Base-by-base conservation (phyloP, 371 early-diverging fungal genomes). In the Rhizomucor miehei region DNA sequence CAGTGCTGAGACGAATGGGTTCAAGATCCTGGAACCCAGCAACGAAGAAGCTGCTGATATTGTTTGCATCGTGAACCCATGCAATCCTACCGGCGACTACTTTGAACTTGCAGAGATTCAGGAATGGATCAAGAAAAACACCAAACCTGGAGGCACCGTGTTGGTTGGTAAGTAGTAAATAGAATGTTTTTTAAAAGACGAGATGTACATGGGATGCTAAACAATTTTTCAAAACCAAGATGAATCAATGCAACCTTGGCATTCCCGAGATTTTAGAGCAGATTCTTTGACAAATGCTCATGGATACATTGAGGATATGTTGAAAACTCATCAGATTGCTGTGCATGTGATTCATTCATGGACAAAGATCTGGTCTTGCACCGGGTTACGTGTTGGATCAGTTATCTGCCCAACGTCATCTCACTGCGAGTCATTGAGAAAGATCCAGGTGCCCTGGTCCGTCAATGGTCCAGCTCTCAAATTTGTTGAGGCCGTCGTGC, bases 331-430 rank as follows among this genome's bases (percentile, higher is more conserved):
- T 40, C 67, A 79, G n/a, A 82, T 92, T 4, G 81, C 88, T 14
- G 77, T 92, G 47, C 90, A 88, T 61, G 80, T 92, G 17, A 90
- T 92, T 69, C 92, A 92, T 68, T 90, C 90, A 17, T 92, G 92
- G 92, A 92, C 92, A 51, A 92, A 92, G 73, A 79, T 92, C 46
- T 92, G 92, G 92, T 90, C 88, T 25, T 92, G 92, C 73, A 89
- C 92, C 1, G 92, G 92, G 14, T 75, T 92, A 25, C 88, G 92
- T 40, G 71, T 91, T n/a, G 92, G 92, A 19, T 91, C 91, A 0
- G 83, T 92, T 13, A 84, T 92, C 36, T 89, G 91, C 61, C 91
- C 92, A 11, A 91, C 90, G 0, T 75, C 60, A 5, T 67, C 66
- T 5, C 89, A 89, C 56, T 86, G 87, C 59, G 76, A 81, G 9